phyloP scores from a whole-genome alignment of 1,284 basidiomycete species.

The Trametes polyzona region DNA sequence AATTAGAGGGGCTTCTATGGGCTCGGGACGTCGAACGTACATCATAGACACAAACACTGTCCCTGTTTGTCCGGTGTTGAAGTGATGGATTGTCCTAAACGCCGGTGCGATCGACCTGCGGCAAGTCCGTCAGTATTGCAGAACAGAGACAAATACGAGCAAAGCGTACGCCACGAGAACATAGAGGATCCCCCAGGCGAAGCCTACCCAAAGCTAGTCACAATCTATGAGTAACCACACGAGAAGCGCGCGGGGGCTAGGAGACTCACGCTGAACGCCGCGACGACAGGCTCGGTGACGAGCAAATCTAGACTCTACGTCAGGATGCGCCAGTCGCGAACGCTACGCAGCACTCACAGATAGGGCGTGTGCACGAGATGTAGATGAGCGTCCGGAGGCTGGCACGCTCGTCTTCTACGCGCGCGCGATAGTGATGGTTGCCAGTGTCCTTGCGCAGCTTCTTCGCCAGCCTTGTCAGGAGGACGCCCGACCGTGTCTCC shows the following conservation, averaged over 20 bases:
- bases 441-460: slow-evolving; percentile 66
- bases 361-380: slow-evolving; percentile 69
- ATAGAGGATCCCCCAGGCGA: slow-evolving; percentile 80
- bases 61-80: slow-evolving; percentile 67
- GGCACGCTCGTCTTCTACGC: slow-evolving; percentile 64
- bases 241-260: background rate
- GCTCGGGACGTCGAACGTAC: slow-evolving; percentile 42
- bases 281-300: slow-evolving; percentile 77
- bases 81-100: slow-evolving; percentile 65
- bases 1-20: background rate
- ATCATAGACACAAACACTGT: slow-evolving; percentile 60
- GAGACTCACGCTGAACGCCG: slow-evolving; percentile 63
- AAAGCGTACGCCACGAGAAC: slow-evolving; percentile 61
- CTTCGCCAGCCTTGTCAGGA: slow-evolving; percentile 62
- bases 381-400: slow-evolving; percentile 60
- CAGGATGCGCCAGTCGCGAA: background rate
- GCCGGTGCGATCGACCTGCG: slow-evolving; percentile 63
- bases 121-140: background rate
- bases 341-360: slow-evolving; percentile 49
- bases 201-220: slow-evolving; percentile 71
- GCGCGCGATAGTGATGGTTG: slow-evolving; percentile 61
- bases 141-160: background rate
- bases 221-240: background rate
- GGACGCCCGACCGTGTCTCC: slow-evolving; percentile 68
- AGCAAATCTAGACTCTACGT: slow-evolving; percentile 51